Conservation (phyloP, 345 rosid genomes). For the Arabidopsis suecica region DNA sequence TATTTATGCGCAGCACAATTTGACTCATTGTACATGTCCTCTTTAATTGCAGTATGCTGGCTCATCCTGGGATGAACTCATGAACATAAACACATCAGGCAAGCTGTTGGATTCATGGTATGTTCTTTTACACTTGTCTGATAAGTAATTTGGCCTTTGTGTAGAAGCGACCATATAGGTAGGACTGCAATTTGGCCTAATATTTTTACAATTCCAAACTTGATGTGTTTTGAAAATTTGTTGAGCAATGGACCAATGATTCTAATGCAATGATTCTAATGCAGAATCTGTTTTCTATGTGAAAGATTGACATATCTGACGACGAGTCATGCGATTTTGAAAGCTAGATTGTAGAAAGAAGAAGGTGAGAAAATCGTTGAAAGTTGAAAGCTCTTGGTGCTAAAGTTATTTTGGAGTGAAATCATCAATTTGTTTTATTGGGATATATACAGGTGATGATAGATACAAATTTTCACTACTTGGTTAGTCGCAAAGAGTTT, state of each 20-base stretch:
- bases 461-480: not conserved
- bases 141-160: no score
- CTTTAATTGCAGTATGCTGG: slow-evolving; percentile 78
- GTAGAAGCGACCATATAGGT: no score
- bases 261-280: no score
- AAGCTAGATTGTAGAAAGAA: slow-evolving; percentile 78
- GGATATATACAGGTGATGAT: no score
- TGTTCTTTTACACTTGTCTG: slow-evolving; percentile 29
- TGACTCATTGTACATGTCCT: slow-evolving; percentile 17
- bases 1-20: slow-evolving; percentile 9
- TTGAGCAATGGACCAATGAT: no score
- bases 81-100: slow-evolving; percentile 95
- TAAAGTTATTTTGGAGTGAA: slow-evolving; percentile 73
- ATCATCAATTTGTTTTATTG: not conserved
- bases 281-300: no score
- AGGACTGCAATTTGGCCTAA: no score
- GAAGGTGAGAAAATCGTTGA: slow-evolving; percentile 85
- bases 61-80: slow-evolving; percentile 96
- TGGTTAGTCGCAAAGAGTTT: slow-evolving; percentile 24
- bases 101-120: slow-evolving; percentile 99
- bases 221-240: no score
- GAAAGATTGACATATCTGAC: no score
- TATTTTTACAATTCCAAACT: no score
- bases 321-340: slow-evolving; percentile 66
- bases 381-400: slow-evolving; percentile 86